A percentile compares a stretch with the other conserved stretches of the same genome.
Evolutionary conservation across 2,329 filamentous ascomycete species (phyloP).

Genomic region (Ceratocystis cubensis): DNA sequence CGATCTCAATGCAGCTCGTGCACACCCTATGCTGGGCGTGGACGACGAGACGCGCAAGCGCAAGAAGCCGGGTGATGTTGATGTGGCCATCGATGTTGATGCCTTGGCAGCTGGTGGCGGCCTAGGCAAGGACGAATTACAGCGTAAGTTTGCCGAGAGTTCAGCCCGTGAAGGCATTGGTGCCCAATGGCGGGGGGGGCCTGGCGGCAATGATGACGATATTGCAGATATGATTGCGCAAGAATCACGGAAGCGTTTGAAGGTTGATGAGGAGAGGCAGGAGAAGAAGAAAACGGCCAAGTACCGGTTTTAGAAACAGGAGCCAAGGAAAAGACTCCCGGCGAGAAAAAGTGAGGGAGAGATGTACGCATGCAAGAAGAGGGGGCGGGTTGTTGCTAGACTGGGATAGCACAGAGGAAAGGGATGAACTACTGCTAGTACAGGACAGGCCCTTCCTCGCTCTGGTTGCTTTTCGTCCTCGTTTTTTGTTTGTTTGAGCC

Average conservation of each 20-base stretch:
- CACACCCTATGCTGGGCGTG: slow-evolving; percentile 63
- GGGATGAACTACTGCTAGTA: no score
- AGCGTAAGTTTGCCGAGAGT: slow-evolving; percentile 65
- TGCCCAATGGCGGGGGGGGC: slow-evolving; percentile 41
- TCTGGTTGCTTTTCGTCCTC: background rate
- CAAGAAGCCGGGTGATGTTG: slow-evolving; percentile 93
- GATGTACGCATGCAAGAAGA: background rate
- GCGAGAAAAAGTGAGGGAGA: background rate
- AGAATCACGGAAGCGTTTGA: slow-evolving; percentile 80
- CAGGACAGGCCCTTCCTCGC: background rate
- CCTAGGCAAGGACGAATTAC: slow-evolving; percentile 73
- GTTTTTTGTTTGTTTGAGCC: background rate
- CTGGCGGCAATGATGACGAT: slow-evolving; percentile 60
- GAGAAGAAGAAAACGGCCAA: slow-evolving; percentile 49
- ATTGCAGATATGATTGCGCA: slow-evolving; percentile 91
- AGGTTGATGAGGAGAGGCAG: slow-evolving; percentile 69
- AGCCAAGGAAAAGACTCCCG: slow-evolving; percentile 4
- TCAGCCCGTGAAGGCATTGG: slow-evolving; percentile 52
- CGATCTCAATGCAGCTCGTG: slow-evolving; percentile 53
- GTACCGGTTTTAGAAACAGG: slow-evolving; percentile 34
- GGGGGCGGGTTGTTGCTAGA: background rate
- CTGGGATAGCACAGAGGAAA: no score
- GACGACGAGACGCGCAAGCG: slow-evolving; percentile 69
- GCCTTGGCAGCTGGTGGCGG: slow-evolving; percentile 59
- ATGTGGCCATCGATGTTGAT: slow-evolving; percentile 83